Evolutionary conservation across 345 rosid species (phyloP).

Genomic region (Eutrema japonicum): DNA sequence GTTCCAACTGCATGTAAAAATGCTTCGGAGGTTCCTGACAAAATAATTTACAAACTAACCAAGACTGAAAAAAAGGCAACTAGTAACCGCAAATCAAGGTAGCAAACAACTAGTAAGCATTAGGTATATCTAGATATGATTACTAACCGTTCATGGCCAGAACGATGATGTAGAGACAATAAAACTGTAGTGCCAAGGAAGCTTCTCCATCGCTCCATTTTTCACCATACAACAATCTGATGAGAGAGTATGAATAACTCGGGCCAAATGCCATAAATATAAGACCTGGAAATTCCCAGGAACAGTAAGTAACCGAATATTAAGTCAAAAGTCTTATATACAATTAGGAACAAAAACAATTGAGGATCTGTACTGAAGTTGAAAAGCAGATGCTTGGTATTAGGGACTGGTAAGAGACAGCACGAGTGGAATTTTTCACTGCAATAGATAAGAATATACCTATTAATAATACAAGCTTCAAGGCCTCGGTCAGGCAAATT

Average conservation of each 20-base stretch:
- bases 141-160: slow-evolving; percentile 82
- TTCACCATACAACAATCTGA: slow-evolving; percentile 81
- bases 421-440: not conserved
- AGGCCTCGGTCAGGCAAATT: slow-evolving; percentile 68
- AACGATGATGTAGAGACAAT: slow-evolving; percentile 78
- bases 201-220: slow-evolving; percentile 99
- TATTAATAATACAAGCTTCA: slow-evolving; percentile 83
- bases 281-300: slow-evolving; percentile 54
- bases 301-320: slow-evolving; percentile 1
- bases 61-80: not conserved
- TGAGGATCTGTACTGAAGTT: slow-evolving; percentile 4
- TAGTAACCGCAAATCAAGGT: not conserved
- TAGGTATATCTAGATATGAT: slow-evolving; percentile 13
- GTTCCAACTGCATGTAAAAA: slow-evolving; percentile 92
- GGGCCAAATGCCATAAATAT: slow-evolving; percentile 94
- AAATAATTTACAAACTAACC: not conserved
- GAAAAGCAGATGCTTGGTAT: slow-evolving; percentile 7
- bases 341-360: slow-evolving; percentile 12
- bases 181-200: slow-evolving; percentile 72
- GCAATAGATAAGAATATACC: slow-evolving; percentile 48
- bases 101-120: not conserved
- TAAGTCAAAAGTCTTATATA: slow-evolving; percentile 15
- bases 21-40: slow-evolving; percentile 92
- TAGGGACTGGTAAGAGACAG: not conserved
- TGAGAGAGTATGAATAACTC: slow-evolving; percentile 89